Evolutionary conservation across 768 basidiomycete species (phyloP).

Genomic region (Psilocybe cyanescens): DNA sequence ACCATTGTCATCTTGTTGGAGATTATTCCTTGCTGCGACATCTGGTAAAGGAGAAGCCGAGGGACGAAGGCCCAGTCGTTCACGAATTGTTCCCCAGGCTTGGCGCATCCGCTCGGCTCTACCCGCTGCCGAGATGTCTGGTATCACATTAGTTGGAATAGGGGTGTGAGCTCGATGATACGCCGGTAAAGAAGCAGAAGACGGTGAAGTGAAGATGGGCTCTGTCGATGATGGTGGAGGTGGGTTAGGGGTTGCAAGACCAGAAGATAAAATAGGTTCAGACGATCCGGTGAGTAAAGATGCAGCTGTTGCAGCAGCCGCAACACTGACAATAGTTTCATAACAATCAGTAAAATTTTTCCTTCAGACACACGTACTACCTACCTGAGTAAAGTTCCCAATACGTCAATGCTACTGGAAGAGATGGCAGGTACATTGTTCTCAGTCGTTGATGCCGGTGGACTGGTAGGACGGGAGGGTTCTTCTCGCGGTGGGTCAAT

Average conservation of each 20-base stretch:
- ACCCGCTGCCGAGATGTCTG: constrained; percentile 33
- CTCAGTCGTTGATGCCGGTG: constrained; percentile 8
- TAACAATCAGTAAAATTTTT: background rate
- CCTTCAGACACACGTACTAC: constrained; percentile 23
- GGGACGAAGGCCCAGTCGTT: constrained; percentile 60
- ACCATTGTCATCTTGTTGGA: constrained; percentile 2
- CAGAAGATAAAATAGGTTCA: constrained; percentile 63
- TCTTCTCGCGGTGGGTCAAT: constrained; percentile 6
- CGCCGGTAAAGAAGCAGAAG: constrained; percentile 33
- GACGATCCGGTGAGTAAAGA: constrained; percentile 79
- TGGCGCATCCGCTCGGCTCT: constrained; percentile 58
- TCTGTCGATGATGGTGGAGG: constrained; percentile 1
- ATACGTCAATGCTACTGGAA: constrained; percentile 78
- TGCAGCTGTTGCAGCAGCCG: constrained; percentile 90
- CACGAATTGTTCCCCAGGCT: constrained; percentile 71
- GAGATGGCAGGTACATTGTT: constrained; percentile 47
- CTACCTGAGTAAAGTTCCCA: constrained; percentile 83
- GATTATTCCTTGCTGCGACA: constrained; percentile 4
- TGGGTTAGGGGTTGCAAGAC: constrained; percentile 44
- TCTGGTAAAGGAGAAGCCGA: constrained; percentile 16
- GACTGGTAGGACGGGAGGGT: background rate
- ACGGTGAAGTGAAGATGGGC: constrained; percentile 31
- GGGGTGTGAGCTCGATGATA: constrained; percentile 37
- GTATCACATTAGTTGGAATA: constrained; percentile 46
- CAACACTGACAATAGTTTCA: constrained; percentile 50